Conservation (phyloP, 108 stramenopile species). For the Hondaea fermentalgiana region DNA sequence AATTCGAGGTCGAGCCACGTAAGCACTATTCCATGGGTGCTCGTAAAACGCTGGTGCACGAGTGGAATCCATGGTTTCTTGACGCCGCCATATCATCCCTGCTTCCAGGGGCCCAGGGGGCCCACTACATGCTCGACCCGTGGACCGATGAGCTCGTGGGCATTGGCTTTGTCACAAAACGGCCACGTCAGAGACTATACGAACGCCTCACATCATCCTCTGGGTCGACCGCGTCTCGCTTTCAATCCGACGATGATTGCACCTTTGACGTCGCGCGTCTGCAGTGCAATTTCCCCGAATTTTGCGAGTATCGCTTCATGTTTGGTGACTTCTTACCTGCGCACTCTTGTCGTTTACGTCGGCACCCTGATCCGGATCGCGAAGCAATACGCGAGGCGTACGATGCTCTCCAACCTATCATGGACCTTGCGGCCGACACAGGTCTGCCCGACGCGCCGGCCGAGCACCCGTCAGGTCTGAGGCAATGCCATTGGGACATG, state of each 20-base stretch:
- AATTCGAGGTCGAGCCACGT: not conserved
- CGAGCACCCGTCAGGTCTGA: not conserved
- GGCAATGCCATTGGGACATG: not conserved
- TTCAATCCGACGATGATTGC: not conserved
- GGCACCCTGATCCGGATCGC: not conserved
- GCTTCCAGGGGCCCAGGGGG: not conserved
- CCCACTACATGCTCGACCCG: not conserved
- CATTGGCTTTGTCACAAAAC: not conserved
- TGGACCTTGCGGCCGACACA: not conserved
- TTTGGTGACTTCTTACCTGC: not conserved
- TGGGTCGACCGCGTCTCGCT: not conserved
- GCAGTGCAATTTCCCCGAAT: not conserved
- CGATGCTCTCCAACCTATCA: not conserved
- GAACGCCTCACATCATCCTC: not conserved
- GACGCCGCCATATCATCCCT: not conserved
- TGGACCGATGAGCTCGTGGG: not conserved
- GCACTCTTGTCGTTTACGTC: not conserved
- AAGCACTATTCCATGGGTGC: not conserved
- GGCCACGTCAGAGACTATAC: not conserved
- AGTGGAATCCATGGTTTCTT: constrained; percentile 15
- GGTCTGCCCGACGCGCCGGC: not conserved
- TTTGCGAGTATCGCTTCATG: not conserved
- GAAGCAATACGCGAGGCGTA: not conserved
- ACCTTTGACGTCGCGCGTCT: not conserved
- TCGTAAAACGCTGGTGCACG: not conserved